Conservation (phyloP, 371 early-diverging fungal genomes). For the Umbelopsis sp. region DNA sequence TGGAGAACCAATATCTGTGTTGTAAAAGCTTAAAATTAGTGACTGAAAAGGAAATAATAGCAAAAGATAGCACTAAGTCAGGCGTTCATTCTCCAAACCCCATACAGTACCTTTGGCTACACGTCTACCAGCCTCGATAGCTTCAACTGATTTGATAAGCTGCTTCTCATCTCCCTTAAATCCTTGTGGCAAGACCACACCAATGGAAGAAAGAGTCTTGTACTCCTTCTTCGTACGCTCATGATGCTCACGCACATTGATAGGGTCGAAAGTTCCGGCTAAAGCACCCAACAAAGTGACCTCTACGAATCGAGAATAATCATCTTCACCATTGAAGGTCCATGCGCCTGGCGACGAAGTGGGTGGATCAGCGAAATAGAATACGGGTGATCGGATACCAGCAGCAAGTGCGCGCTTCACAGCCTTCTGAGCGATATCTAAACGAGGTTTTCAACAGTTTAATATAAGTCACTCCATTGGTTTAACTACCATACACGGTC, state of each 20-base stretch:
- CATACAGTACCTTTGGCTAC: constrained; percentile 57
- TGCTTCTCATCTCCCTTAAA: constrained; percentile 31
- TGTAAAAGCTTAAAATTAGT: background rate
- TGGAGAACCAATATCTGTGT: constrained; percentile 77
- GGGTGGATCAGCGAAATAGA: constrained; percentile 65
- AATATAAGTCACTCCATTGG: background rate
- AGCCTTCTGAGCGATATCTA: constrained; percentile 68
- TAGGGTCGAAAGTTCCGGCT: constrained; percentile 73
- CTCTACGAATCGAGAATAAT: constrained; percentile 71
- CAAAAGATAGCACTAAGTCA: background rate
- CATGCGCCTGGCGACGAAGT: constrained; percentile 24
- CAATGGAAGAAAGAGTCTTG: constrained; percentile 58
- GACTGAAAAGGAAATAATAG: background rate
- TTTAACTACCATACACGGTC: background rate
- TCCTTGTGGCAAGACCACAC: constrained; percentile 39
- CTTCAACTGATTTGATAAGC: constrained; percentile 53
- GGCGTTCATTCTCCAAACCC: background rate
- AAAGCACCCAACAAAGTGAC: constrained; percentile 77
- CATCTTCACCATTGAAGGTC: constrained; percentile 41
- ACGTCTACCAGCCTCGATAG: constrained; percentile 80
- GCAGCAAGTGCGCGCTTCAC: constrained; percentile 69
- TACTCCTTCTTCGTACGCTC: constrained; percentile 37
- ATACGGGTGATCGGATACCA: constrained; percentile 59
- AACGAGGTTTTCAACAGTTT: constrained; percentile 11
- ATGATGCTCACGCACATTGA: constrained; percentile 81